A percentile compares a stretch with the other conserved stretches of the same genome.
These are phyloP conservation scores for Penicillium longicatenatum DNA, from an alignment of 495 filamentous ascomycete genomes.

Conservation along the genomic window DNA sequence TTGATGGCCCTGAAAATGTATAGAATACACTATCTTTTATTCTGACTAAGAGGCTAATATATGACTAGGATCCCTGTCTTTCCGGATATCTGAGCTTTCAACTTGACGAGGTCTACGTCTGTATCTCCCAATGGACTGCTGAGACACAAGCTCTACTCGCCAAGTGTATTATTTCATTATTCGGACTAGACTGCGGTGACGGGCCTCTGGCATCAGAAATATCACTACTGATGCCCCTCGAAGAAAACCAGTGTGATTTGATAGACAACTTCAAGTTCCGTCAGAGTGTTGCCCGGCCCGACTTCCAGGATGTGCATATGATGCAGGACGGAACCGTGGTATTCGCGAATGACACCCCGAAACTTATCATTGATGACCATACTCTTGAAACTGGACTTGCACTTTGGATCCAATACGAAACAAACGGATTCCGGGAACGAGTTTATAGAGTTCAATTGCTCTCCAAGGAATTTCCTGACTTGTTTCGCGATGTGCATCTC, in stretches of 20 bases:
- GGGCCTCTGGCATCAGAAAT: background rate
- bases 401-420: slow-evolving; percentile 14
- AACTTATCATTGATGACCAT: slow-evolving; percentile 16
- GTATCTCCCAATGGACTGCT: slow-evolving; percentile 5
- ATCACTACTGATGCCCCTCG: background rate
- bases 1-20: slow-evolving; percentile 8
- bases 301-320: slow-evolving; percentile 17
- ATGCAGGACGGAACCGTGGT: slow-evolving; percentile 13
- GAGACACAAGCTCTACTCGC: slow-evolving; percentile 15
- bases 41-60: background rate
- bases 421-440: slow-evolving; percentile 1
- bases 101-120: slow-evolving; percentile 7
- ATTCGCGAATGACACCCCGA: slow-evolving; percentile 7
- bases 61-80: no score
- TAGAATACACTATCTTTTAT: background rate
- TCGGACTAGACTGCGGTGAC: slow-evolving; percentile 7
- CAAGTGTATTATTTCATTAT: slow-evolving; percentile 9
- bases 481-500: background rate
- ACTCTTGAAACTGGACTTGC: slow-evolving; percentile 15
- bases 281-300: slow-evolving; percentile 16
- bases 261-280: slow-evolving; percentile 14
- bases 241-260: slow-evolving; percentile 13
- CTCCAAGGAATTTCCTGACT: slow-evolving; percentile 4
- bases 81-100: background rate
- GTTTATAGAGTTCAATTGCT: slow-evolving; percentile 6